These are phyloP conservation scores for Dendrobium officinale DNA, from an alignment of 106 monocot genomes.

Conservation along the genomic window DNA sequence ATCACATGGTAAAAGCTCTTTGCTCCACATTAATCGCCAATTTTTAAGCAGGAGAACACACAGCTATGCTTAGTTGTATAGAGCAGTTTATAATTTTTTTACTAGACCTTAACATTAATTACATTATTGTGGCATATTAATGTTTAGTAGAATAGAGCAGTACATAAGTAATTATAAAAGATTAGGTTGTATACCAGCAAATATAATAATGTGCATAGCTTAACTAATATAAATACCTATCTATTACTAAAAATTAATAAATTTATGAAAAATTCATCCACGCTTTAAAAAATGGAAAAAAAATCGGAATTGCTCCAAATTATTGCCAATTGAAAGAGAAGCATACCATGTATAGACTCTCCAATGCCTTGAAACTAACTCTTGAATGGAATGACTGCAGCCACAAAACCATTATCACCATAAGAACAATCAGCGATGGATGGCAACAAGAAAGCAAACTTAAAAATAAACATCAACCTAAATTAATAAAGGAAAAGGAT, in stretches of 20 bases:
- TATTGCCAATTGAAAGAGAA: neutral
- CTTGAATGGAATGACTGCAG: slow-evolving; percentile 62
- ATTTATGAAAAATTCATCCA: neutral
- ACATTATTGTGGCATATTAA: neutral
- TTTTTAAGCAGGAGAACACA: too few species aligned
- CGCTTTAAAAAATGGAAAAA: neutral
- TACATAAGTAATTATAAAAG: neutral
- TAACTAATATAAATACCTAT: neutral
- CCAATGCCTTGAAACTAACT: slow-evolving; percentile 65
- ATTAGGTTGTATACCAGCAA: neutral
- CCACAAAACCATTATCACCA: neutral
- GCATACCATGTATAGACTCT: slow-evolving; percentile 54
- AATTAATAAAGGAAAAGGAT: neutral
- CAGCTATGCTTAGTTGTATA: too few species aligned
- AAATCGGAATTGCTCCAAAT: neutral
- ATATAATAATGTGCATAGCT: neutral
- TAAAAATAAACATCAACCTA: neutral
- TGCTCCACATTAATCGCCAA: too few species aligned
- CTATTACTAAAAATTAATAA: neutral
- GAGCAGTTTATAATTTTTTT: too few species aligned
- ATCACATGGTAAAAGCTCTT: too few species aligned
- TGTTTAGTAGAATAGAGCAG: neutral
- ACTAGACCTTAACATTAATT: neutral
- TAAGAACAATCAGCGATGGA: neutral
- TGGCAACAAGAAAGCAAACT: neutral